Evolutionary conservation across 2,329 filamentous ascomycete genomes (phyloP), one percentile per base, ranked within the genome.

Genomic region (Claviceps humidiphila): DNA sequence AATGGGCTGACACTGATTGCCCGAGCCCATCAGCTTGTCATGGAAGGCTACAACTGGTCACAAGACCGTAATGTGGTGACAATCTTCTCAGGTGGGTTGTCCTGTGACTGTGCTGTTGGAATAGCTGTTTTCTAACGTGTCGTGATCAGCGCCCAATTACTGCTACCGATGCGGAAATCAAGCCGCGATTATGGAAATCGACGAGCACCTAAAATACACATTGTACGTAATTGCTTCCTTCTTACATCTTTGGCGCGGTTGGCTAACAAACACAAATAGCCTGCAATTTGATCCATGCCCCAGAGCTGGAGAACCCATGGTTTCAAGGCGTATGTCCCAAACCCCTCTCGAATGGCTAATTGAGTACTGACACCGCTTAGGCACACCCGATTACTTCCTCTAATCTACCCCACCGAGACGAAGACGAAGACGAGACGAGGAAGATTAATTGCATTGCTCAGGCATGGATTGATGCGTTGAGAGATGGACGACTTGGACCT

Each of bases 161-260:
- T 98, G 91, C 76, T 97, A 98, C 78, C 82, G 93, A 69, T 98
- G 93, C 67, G 93, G 93, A 66, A 98, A 98, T 72, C 93, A 97
- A 72, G 93, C 93, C 53, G 93, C 93, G n/a, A 97, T 98, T 69
- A 98, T 98, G 93, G 93, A 97, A 73, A 98, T 98, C 70, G 93
- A 97, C 60, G 93, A 98, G 74, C 90, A 97, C 70, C 75, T 98
- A 67, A 97, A 98, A 77, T 98, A 97, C 73, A 97, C 93, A 65
- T 97, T 98, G 91, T 96, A 80, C 71, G 89, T 83, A 38, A 34
- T 20, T 53, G 4, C 16, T n/a, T 46, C 17, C 1, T 46, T 46
- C 20, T 42, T 22, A 2, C 17, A 4, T 4, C 13, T 13, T 1
- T 20, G 30, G 30, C 30, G 2, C 40, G n/a, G 41, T 34, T 9